Evolutionary conservation across 805 yeast species (phyloP).

Genomic region (Spathaspora girioi): DNA sequence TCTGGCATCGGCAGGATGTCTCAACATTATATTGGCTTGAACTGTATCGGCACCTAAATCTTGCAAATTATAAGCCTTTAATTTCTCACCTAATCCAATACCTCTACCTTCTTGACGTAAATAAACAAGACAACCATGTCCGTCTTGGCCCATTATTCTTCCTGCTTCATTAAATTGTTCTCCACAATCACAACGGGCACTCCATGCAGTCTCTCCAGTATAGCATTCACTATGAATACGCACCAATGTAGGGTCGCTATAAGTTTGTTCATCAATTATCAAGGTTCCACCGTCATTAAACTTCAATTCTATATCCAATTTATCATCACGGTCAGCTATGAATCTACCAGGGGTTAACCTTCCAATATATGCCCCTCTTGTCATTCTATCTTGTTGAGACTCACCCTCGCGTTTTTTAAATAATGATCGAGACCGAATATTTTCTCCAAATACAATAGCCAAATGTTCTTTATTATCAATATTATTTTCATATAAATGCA

Average conservation of each 20-base stretch:
- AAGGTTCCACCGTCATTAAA: constrained; percentile 33
- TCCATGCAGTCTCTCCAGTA: constrained; percentile 99
- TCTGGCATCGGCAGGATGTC: constrained; percentile 98
- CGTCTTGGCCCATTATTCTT: constrained; percentile 78
- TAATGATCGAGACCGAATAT: constrained; percentile 73
- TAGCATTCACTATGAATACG: constrained; percentile 97
- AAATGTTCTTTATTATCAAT: constrained; percentile 90
- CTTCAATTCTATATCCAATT: constrained; percentile 17
- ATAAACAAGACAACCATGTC: constrained; percentile 93
- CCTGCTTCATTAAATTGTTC: constrained; percentile 99
- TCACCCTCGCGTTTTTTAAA: constrained; percentile 64
- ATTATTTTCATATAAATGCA: constrained; percentile 84
- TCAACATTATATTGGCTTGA: constrained; percentile 84
- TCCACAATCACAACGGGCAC: constrained; percentile 98
- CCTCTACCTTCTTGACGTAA: constrained; percentile 98
- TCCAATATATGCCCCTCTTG: constrained; percentile 97
- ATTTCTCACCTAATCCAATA: constrained; percentile 95
- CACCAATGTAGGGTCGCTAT: constrained; percentile 56
- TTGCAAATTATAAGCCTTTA: constrained; percentile 94
- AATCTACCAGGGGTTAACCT: constrained; percentile 81
- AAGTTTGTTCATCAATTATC: constrained; percentile 24
- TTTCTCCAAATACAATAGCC: constrained; percentile 95
- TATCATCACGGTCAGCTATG: constrained; percentile 57
- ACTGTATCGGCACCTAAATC: constrained; percentile 99
- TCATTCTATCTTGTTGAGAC: constrained; percentile 90